Evolutionary conservation across 2,329 filamentous ascomycete species (phyloP), one percentile per base, ranked within the genome.

Genomic region (Beauveria bassiana): DNA sequence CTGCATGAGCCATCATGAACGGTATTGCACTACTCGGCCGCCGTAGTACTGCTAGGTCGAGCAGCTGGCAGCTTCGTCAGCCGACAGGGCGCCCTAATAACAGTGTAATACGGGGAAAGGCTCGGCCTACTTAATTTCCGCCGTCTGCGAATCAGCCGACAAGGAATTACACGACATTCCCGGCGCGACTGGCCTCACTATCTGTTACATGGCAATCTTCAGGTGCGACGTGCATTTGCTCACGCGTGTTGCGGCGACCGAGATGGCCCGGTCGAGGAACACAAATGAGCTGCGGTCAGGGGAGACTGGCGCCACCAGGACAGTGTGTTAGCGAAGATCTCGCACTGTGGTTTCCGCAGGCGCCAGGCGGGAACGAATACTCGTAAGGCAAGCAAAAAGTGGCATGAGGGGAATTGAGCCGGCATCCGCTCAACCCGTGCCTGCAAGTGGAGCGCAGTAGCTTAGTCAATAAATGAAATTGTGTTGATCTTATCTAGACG

Each of bases 391-490:
- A 18, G 9, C 9, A 52, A n/a, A 60, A 60, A 60, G 57, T 60
- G 57, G 57, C 49, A 60, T 60, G 57, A 60, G 49, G 43, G 31
- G 57, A 12, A 8, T 40, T 42, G 1, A 16, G 31, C 53, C 57
- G 57, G 57, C 26, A 24, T 60, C 46, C 57, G 47, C 49, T n/a
- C 40, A 46, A 38, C 16, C 57, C 57, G 57, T 28, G 4, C n/a
- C 49, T 22, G 55, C 31, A 18, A 31, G 57, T 60, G 57, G 57
- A 60, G 47, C 49, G 47, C 22, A 5, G 12, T 46, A 6, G 57
- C 58, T 60, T 54, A 60, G 49, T 60, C 20, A 60, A 54, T 22
- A 53, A 53, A 5, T 58, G 49, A 60, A 54, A 60, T 47, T 47
- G 45, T 5, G 38, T 47, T 53, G 40, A 60, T 60, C 58, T 47